Conservation (phyloP, 2,329 filamentous ascomycete species). For the Gaeumannomyces tritici region DNA sequence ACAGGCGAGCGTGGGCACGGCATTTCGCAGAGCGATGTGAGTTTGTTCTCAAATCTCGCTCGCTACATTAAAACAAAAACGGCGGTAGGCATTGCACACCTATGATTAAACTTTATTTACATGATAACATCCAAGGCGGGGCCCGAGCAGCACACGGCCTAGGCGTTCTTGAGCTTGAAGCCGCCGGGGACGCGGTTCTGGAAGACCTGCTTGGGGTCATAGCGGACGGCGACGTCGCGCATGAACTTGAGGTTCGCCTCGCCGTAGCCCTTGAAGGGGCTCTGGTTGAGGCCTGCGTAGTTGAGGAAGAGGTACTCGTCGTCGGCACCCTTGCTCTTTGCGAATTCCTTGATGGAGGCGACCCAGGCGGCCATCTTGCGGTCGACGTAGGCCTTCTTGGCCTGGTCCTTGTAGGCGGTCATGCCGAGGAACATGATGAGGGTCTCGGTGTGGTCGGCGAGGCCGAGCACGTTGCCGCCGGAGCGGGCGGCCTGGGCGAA, state of each 20-base stretch:
- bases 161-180: conserved; percentile 1
- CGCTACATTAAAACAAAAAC: too few relatives aligned
- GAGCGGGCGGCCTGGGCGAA: conserved; percentile 5
- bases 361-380: conserved; percentile 10
- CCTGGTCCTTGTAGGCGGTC: conserved; percentile 9
- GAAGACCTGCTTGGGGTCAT: conserved; percentile 16
- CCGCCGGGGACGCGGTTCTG: conserved; percentile 12
- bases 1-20: too few relatives aligned
- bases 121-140: too few relatives aligned
- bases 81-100: too few relatives aligned
- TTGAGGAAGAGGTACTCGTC: conserved; percentile 15
- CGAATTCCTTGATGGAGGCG: conserved; percentile 9
- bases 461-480: conserved; percentile 15
- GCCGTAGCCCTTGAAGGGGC: conserved; percentile 16
- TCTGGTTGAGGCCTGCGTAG: conserved; percentile 16
- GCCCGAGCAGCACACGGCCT: too few relatives aligned
- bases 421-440: conserved; percentile 11
- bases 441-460: conserved; percentile 10
- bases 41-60: too few relatives aligned
- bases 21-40: too few relatives aligned
- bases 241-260: conserved; percentile 13
- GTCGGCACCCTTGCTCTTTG: conserved; percentile 8
- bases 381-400: conserved; percentile 11
- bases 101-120: too few relatives aligned
- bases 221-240: conserved; percentile 12